phyloP scores from a whole-genome alignment of 768 basidiomycete species.

The Royoungia palumana region DNA sequence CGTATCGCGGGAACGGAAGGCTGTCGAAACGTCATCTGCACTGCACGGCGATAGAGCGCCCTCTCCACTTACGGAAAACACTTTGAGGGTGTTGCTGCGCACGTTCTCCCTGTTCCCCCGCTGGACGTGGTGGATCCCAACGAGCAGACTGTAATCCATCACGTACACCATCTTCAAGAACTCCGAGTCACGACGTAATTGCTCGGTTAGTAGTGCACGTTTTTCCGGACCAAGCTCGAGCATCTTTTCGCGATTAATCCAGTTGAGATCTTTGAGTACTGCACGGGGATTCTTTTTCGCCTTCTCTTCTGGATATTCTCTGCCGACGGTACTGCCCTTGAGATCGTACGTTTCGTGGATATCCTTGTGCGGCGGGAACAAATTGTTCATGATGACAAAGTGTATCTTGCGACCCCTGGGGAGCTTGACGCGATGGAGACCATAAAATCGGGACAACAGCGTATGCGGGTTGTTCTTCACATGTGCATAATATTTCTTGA shows the following conservation, averaged over 20 bases:
- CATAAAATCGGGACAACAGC: conserved; percentile 90
- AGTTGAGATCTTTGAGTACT: conserved; percentile 94
- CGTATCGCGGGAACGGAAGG: conserved; percentile 68
- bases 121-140: conserved; percentile 90
- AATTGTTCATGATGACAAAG: conserved; percentile 99
- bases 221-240: conserved; percentile 97
- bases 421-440: conserved; percentile 95
- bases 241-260: conserved; percentile 75
- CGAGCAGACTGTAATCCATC: conserved; percentile 95
- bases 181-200: conserved; percentile 83
- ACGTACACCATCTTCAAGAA: conserved; percentile 79
- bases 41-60: neutral
- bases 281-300: conserved; percentile 75
- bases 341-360: conserved; percentile 97
- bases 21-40: conserved; percentile 33
- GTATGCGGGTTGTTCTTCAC: conserved; percentile 91
- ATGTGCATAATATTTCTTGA: conserved; percentile 81
- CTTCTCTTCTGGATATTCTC: conserved; percentile 84
- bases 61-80: conserved; percentile 72
- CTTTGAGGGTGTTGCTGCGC: conserved; percentile 83
- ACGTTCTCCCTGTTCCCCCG: conserved; percentile 92
- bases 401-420: conserved; percentile 94
- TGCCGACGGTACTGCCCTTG: conserved; percentile 90
- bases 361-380: conserved; percentile 96
- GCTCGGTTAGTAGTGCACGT: conserved; percentile 84